Evolutionary conservation across 805 yeast genomes (phyloP), one percentile per base, ranked within the genome.

Genomic region (Nakazawaea molendinolei): DNA sequence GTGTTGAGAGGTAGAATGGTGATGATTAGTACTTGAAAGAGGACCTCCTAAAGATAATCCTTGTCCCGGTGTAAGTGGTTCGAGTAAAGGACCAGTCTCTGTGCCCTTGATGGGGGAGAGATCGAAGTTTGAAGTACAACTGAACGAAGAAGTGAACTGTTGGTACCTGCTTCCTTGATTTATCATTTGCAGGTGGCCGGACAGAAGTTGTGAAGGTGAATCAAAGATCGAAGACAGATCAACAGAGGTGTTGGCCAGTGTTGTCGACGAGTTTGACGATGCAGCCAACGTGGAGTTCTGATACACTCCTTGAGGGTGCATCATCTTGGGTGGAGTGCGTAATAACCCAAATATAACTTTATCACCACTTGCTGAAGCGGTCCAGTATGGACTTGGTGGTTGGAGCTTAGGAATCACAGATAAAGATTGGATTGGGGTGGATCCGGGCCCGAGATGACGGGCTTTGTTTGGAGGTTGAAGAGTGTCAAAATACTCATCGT

Each of bases 41-140:
- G n/a, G n/a, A n/a, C n/a, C n/a, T n/a, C n/a, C n/a, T 7, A 24
- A n/a, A 15, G 34, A 24, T 10, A 28, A 23, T 5, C 17, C 23
- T 25, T 31, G 51, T 8, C 48, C 71, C 12, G 83, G 84, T 5
- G 83, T 74, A 33, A 75, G 54, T 10, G 86, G 84, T 52, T 76
- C 83, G 33, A 78, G 58, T 28, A 78, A 55, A 5, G 85, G 84
- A 2, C 84, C 85, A 3, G 81, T 71, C 39, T 74, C 80, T 38
- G 66, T 64, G 5, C 70, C 60, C 43, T 74, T 64, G 30, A 75
- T 50, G 7, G 86, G 86, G 17, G 79, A 74, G 15, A 79, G 53
- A 48, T 79, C 85, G 43, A 78, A 67, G 48, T 72, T 78, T 18
- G 81, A 74, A 45, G 67, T 71, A 47, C 82, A 75, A 51, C 80